These are phyloP conservation scores for Mycena crocata DNA, from an alignment of 768 basidiomycete genomes.

Conservation along the genomic window DNA sequence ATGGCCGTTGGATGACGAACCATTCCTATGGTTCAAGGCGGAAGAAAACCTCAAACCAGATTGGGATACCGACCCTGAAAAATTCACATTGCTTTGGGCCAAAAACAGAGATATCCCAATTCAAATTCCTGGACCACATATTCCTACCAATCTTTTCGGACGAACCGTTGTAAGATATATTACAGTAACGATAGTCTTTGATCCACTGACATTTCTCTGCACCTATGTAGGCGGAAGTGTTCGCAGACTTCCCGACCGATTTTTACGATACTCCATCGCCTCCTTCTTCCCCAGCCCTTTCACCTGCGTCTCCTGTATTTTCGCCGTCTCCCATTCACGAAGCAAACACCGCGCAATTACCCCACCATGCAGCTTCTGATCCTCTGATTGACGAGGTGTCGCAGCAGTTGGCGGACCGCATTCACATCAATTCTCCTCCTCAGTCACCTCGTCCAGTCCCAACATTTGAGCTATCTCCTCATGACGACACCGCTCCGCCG, in stretches of 20 bases:
- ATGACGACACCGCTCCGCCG: neutral
- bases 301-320: constrained; percentile 7
- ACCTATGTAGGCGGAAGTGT: constrained; percentile 13
- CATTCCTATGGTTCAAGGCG: neutral
- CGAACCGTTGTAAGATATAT: constrained; percentile 12
- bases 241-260: constrained; percentile 22
- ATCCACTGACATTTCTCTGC: neutral
- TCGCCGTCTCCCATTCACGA: neutral
- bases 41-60: neutral
- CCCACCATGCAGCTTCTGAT: neutral
- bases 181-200: neutral
- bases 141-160: constrained; percentile 23
- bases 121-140: constrained; percentile 1
- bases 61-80: constrained; percentile 9
- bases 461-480: neutral
- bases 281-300: constrained; percentile 22
- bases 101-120: neutral
- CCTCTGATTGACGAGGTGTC: constrained; percentile 21
- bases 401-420: constrained; percentile 12
- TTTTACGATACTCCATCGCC: constrained; percentile 18
- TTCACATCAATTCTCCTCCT: constrained; percentile 22
- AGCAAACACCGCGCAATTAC: neutral
- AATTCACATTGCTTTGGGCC: constrained; percentile 17
- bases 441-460: neutral
- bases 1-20: constrained; percentile 23